Base-by-base conservation (phyloP, 2,329 filamentous ascomycete species). In the Fusarium tjaetaba region DNA sequence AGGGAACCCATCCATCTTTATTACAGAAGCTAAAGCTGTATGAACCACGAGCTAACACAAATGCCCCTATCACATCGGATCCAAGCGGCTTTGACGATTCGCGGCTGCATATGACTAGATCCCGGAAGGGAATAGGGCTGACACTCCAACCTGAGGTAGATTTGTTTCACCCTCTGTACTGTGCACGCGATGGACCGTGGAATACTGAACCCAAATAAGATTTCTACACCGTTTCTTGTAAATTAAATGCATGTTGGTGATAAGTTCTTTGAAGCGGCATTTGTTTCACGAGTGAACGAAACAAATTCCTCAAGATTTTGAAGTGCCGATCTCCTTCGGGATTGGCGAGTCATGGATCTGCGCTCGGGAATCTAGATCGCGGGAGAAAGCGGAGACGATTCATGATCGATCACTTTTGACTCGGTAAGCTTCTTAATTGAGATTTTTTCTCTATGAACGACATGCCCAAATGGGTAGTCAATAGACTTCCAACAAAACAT, bases 211-310 rank as follows among this genome's bases (percentile, higher is more conserved):
- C 4, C 0, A 0, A 3, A 5, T 1, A 7, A 11, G 5, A 22
- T 5, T 16, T 28, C 6, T 22, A 3, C 11, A 11, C 0, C 1
- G 3, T 28, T 4, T 30, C 6, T 8, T 0, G 15, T 22, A 30
- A 22, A 16, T 48, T 2, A 4, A 36, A 18, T 11, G 9, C 0
- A 6, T 10, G 2, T 24, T 9, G 0, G 4, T 8, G 3, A 11
- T 30, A 8, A 5, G 0, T 41, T 11, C 0, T n/a, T 7, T 15
- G 22, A 15, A 56, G 20, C 26, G 0, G 15, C 0, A 0, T 8
- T 20, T 24, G 52, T 32, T 28, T 42, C 28, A 32, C 11, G 20
- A 42, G 16, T 56, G 14, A 9, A 20, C 8, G 5, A 15, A 15
- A 32, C 8, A 39, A 42, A 56, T 32, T 32, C 11, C 38, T n/a